phyloP scores from a whole-genome alignment of 2,329 filamentous ascomycete species.

The Periconia sp. region DNA sequence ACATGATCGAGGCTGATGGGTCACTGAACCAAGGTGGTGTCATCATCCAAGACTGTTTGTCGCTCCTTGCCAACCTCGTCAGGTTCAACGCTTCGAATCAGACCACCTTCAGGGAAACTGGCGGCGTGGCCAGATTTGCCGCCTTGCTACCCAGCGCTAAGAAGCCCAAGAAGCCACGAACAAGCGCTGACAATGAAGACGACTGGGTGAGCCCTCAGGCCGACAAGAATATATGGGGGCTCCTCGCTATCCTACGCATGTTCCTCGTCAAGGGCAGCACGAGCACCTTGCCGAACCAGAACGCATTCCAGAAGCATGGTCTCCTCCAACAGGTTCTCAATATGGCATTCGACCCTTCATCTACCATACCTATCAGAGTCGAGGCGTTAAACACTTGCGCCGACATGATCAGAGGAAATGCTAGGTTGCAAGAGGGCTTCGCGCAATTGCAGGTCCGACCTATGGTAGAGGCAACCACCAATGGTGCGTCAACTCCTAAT shows the following conservation, averaged over 20 bases:
- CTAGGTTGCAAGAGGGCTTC: slow-evolving; percentile 83
- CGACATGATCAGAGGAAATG: slow-evolving; percentile 84
- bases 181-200: slow-evolving; percentile 65
- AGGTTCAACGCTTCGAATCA: slow-evolving; percentile 90
- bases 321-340: slow-evolving; percentile 80
- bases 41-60: slow-evolving; percentile 90
- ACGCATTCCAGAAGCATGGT: slow-evolving; percentile 82
- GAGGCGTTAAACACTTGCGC: slow-evolving; percentile 87
- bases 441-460: slow-evolving; percentile 81
- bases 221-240: slow-evolving; percentile 90
- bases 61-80: slow-evolving; percentile 86
- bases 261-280: slow-evolving; percentile 83
- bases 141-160: slow-evolving; percentile 69
- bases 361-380: slow-evolving; percentile 78
- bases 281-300: slow-evolving; percentile 82
- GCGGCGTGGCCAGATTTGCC: slow-evolving; percentile 75
- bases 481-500: slow-evolving; percentile 53
- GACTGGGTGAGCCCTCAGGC: slow-evolving; percentile 78
- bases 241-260: slow-evolving; percentile 83
- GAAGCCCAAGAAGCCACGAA: slow-evolving; percentile 60
- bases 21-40: slow-evolving; percentile 82
- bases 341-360: slow-evolving; percentile 76
- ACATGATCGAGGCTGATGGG: slow-evolving; percentile 81
- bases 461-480: slow-evolving; percentile 55
- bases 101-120: slow-evolving; percentile 89